Conservation (phyloP, 306 rosid species). For the Vicia villosa region DNA sequence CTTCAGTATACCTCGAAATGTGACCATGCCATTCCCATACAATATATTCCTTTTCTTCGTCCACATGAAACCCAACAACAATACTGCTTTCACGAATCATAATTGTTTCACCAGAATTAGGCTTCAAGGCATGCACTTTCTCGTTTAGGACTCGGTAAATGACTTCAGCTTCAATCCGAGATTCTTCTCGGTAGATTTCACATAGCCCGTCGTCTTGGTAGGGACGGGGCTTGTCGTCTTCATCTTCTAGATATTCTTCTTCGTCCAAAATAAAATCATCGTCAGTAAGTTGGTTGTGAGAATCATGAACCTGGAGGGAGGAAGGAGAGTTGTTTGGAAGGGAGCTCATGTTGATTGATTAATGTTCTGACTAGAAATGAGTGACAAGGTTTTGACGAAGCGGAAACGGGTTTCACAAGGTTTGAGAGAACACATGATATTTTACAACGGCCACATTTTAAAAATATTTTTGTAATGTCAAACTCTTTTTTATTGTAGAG, state of each 20-base stretch:
- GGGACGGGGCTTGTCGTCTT: not conserved
- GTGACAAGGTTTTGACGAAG: too few relatives aligned
- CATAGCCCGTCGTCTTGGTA: slow-evolving; percentile 4
- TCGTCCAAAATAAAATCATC: not conserved
- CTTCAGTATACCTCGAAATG: slow-evolving; percentile 75
- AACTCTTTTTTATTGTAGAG: too few relatives aligned
- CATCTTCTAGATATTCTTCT: not conserved
- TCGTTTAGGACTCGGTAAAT: slow-evolving; percentile 63
- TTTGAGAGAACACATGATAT: too few relatives aligned
- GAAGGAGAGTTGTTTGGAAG: too few relatives aligned
- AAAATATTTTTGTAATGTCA: too few relatives aligned
- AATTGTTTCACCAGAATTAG: slow-evolving; percentile 90
- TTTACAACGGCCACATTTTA: too few relatives aligned
- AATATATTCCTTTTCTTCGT: slow-evolving; percentile 63
- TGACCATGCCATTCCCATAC: slow-evolving; percentile 99
- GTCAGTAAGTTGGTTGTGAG: slow-evolving; percentile 44
- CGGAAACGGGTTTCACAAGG: too few relatives aligned
- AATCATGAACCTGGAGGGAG: slow-evolving; percentile 68
- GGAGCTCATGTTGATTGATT: too few relatives aligned
- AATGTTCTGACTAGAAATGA: too few relatives aligned
- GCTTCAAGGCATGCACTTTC: slow-evolving; percentile 56
- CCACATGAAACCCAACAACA: slow-evolving; percentile 80
- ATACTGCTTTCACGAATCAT: slow-evolving; percentile 74
- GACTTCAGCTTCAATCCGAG: slow-evolving; percentile 68
- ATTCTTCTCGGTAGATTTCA: slow-evolving; percentile 28